Evolutionary conservation across 345 rosid species (phyloP).

Genomic region (Brassica nigra): DNA sequence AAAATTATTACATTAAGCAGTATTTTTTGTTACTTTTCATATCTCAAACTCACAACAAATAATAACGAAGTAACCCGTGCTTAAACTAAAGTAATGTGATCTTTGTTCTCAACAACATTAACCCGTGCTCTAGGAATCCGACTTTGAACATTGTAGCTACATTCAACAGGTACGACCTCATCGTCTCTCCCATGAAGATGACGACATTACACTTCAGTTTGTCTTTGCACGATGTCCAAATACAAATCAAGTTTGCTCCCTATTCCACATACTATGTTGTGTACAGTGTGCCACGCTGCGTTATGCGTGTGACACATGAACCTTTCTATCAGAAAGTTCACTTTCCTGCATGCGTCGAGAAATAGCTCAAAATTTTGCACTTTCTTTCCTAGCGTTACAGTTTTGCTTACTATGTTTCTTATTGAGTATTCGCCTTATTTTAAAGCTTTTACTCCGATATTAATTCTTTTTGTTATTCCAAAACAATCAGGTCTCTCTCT

Average conservation of each 20-base stretch:
- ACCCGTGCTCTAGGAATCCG: constrained; percentile 59
- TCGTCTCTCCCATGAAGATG: constrained; percentile 85
- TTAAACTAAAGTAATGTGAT: constrained; percentile 32
- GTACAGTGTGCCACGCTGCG: constrained; percentile 93
- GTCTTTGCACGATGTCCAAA: constrained; percentile 56
- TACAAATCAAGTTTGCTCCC: constrained; percentile 75
- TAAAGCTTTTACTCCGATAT: too few relatives aligned
- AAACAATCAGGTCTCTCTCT: too few relatives aligned
- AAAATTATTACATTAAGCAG: too few relatives aligned
- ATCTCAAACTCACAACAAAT: background rate
- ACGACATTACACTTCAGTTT: constrained; percentile 59
- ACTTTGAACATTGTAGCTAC: constrained; percentile 67
- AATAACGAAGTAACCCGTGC: constrained; percentile 37
- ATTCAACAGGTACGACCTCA: constrained; percentile 74
- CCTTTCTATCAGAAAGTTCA: constrained; percentile 77
- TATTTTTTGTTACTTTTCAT: too few relatives aligned
- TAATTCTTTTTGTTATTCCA: too few relatives aligned
- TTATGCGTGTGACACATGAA: constrained; percentile 85
- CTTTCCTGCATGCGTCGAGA: constrained; percentile 48
- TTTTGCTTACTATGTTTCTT: too few relatives aligned
- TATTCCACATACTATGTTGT: constrained; percentile 85
- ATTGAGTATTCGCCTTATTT: too few relatives aligned
- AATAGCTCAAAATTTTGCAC: background rate
- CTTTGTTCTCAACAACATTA: constrained; percentile 29
- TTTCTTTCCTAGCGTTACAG: too few relatives aligned